These are phyloP conservation scores for Moesziomyces sp. DNA, from an alignment of 1,284 basidiomycete species.

Conservation along the genomic window DNA sequence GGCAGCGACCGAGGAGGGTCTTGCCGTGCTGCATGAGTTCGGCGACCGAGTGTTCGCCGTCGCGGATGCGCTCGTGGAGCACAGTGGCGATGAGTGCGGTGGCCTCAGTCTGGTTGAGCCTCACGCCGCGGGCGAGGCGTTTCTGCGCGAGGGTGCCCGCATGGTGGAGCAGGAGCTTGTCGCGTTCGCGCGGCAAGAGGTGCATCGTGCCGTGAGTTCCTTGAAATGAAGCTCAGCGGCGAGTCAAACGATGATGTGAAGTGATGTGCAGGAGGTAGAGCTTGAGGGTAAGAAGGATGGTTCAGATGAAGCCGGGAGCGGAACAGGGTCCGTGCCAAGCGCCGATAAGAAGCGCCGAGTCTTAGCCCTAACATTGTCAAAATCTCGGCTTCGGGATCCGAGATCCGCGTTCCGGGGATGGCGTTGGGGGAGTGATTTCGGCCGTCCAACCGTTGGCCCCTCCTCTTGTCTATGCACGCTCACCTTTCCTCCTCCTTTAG, in stretches of 20 bases:
- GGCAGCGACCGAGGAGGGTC: conserved; percentile 83
- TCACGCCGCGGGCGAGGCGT: conserved; percentile 87
- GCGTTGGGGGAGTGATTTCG: no score
- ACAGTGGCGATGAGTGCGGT: conserved; percentile 89
- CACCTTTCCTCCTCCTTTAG: neutral
- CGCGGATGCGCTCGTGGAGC: conserved; percentile 93
- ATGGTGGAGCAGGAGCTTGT: conserved; percentile 63
- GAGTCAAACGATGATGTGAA: neutral
- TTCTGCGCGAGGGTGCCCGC: conserved; percentile 81
- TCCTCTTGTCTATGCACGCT: neutral
- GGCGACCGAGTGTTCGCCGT: conserved; percentile 87
- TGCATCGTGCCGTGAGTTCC: conserved; percentile 49
- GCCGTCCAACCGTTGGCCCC: no score
- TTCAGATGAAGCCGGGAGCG: no score
- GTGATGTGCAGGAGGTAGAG: neutral
- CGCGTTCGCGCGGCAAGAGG: conserved; percentile 63
- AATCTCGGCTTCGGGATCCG: neutral
- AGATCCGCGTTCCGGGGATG: conserved; percentile 3
- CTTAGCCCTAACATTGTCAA: neutral
- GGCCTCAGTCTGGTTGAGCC: conserved; percentile 87
- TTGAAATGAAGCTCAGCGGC: neutral
- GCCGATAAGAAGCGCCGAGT: neutral
- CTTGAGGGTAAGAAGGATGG: neutral
- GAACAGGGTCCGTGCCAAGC: neutral
- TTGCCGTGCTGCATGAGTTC: conserved; percentile 82